Percentiles rank a stretch among this genome's conserved stretches.
These are phyloP conservation scores for Ensete glaucum DNA, from an alignment of 176 grass and related monocot species.

Conservation along the genomic window DNA sequence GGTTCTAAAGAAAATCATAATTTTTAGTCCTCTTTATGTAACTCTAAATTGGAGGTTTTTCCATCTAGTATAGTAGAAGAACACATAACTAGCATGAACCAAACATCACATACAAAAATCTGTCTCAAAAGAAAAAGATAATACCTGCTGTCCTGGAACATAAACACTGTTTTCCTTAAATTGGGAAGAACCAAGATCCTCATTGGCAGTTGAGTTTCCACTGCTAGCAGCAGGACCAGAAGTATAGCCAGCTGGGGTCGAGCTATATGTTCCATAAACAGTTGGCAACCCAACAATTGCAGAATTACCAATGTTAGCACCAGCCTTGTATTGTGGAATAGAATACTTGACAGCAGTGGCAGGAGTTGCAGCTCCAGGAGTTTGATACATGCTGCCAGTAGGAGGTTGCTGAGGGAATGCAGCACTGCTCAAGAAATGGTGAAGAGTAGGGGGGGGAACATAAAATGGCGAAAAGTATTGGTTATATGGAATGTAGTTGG, in stretches of 20 bases:
- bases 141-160: slow-evolving; percentile 59
- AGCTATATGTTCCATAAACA: slow-evolving; percentile 56
- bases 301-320: slow-evolving; percentile 48
- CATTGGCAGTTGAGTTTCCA: slow-evolving; percentile 49
- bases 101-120: not conserved
- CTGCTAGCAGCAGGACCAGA: slow-evolving; percentile 26
- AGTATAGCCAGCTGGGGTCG: slow-evolving; percentile 46
- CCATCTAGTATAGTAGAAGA: not conserved
- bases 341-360: slow-evolving; percentile 49
- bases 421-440: slow-evolving; percentile 60
- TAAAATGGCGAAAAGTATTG: slow-evolving; percentile 68
- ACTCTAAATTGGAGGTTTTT: not conserved
- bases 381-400: slow-evolving; percentile 49
- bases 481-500: slow-evolving; percentile 64
- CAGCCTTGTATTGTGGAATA: slow-evolving; percentile 53
- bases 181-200: slow-evolving; percentile 45
- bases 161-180: slow-evolving; percentile 84
- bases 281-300: slow-evolving; percentile 38
- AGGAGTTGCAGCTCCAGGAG: slow-evolving; percentile 36
- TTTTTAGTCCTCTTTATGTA: no score
- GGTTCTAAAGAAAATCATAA: no score
- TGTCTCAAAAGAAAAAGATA: not conserved
- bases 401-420: slow-evolving; percentile 61
- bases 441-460: slow-evolving; percentile 43
- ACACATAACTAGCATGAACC: not conserved